Percentiles rank a stretch among this genome's conserved stretches.
Evolutionary conservation across 176 grass and related monocot genomes (phyloP).

Genomic region (Alloteropsis semialata): DNA sequence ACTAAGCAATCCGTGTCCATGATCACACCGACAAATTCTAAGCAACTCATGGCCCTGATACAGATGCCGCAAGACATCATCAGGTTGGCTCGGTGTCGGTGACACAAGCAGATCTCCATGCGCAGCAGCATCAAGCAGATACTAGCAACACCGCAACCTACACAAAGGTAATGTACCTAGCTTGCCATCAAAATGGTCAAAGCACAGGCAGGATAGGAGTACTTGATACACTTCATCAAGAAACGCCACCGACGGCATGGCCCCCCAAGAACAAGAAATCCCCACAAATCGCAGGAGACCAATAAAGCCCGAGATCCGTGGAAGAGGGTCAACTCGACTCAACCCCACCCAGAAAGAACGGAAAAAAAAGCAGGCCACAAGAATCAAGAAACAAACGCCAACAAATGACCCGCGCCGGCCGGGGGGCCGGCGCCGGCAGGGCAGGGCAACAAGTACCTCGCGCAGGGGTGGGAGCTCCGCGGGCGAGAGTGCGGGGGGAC

Average conservation of each 20-base stretch:
- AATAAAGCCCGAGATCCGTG: constrained; percentile 20
- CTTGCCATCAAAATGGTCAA: constrained; percentile 14
- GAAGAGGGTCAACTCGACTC: background rate
- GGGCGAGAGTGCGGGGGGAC: background rate
- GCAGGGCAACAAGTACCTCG: background rate
- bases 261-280: constrained; percentile 20
- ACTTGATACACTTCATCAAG: background rate
- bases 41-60: background rate
- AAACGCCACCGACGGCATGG: background rate
- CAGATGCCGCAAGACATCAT: background rate
- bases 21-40: background rate
- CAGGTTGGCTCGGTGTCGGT: constrained; percentile 3
- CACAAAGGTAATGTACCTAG: constrained; percentile 14
- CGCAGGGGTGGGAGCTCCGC: background rate
- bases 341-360: background rate
- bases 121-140: background rate
- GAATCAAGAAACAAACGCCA: background rate
- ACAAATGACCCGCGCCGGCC: constrained; percentile 11
- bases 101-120: constrained; percentile 31
- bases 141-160: background rate
- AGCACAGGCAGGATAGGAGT: background rate
- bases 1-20: background rate
- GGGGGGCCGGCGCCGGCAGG: background rate
- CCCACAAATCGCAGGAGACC: background rate
- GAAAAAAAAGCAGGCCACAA: background rate